Evolutionary conservation across 768 basidiomycete genomes (phyloP).

Genomic region (Tulasnella sp.): DNA sequence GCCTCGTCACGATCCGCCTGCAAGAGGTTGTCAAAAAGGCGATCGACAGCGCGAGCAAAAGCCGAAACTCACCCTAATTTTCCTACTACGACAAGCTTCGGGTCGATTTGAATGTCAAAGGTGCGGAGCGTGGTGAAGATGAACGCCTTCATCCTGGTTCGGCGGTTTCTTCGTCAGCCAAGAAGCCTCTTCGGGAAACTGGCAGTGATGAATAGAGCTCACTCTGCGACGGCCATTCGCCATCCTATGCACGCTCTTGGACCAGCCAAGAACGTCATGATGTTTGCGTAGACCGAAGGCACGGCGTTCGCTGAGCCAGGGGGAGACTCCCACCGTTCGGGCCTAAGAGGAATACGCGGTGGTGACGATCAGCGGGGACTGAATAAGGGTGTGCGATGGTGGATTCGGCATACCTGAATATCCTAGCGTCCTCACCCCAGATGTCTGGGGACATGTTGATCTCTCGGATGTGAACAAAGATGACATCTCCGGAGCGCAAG

Average conservation of each 20-base stretch:
- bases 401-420: conserved; percentile 38
- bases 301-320: conserved; percentile 13
- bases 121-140: conserved; percentile 29
- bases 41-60: background rate
- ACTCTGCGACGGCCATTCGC: conserved; percentile 35
- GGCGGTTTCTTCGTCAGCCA: background rate
- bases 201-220: background rate
- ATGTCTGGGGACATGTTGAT: conserved; percentile 34
- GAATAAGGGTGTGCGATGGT: background rate
- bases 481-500: conserved; percentile 30
- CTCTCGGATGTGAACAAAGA: conserved; percentile 23
- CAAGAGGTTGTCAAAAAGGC: background rate
- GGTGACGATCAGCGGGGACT: conserved; percentile 18
- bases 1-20: conserved; percentile 24
- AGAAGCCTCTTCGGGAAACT: background rate
- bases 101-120: conserved; percentile 34
- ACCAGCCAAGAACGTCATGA: conserved; percentile 35
- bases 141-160: conserved; percentile 34
- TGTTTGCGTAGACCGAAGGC: conserved; percentile 31
- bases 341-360: background rate
- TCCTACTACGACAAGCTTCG: conserved; percentile 12
- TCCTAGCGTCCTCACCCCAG: conserved; percentile 38
- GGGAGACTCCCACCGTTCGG: conserved; percentile 32
- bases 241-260: conserved; percentile 36
- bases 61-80: conserved; percentile 25